phyloP scores from a whole-genome alignment of 768 basidiomycete genomes.

The Russula sp. region DNA sequence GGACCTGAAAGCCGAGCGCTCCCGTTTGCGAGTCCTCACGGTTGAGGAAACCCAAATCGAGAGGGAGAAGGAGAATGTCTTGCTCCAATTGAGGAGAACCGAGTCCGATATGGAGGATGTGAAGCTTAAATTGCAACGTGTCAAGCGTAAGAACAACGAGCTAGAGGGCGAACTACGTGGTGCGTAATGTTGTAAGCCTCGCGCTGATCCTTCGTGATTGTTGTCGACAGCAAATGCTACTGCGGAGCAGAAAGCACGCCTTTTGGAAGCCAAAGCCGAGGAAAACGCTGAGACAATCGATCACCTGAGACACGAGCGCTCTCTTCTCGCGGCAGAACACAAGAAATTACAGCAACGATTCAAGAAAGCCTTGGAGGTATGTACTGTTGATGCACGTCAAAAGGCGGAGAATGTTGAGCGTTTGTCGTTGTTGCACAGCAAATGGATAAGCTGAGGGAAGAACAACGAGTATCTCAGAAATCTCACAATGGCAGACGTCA shows the following conservation, averaged over 20 bases:
- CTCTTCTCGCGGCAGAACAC: conserved; percentile 64
- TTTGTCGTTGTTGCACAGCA: conserved; percentile 40
- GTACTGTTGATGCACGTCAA: conserved; percentile 28
- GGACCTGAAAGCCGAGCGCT: conserved; percentile 68
- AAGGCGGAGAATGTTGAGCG: background rate
- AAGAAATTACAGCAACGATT: conserved; percentile 69
- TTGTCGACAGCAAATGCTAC: conserved; percentile 52
- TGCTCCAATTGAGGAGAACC: conserved; percentile 63
- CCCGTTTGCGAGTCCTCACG: conserved; percentile 57
- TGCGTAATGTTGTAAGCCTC: conserved; percentile 36
- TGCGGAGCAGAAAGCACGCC: conserved; percentile 69
- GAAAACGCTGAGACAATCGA: conserved; percentile 72
- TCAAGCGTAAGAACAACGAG: conserved; percentile 71
- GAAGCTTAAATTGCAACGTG: conserved; percentile 59
- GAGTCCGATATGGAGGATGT: conserved; percentile 81
- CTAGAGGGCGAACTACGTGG: conserved; percentile 74
- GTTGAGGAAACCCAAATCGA: conserved; percentile 61
- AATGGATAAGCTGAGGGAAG: conserved; percentile 58
- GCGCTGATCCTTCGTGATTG: background rate
- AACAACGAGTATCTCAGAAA: conserved; percentile 57
- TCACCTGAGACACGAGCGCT: conserved; percentile 73
- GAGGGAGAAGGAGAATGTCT: conserved; percentile 62
- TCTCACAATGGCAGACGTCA: conserved; percentile 71
- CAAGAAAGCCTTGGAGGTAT: conserved; percentile 63
- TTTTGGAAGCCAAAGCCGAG: conserved; percentile 61